These are phyloP conservation scores for Ustulina deusta DNA, from an alignment of 2,329 filamentous ascomycete species.

Conservation along the genomic window DNA sequence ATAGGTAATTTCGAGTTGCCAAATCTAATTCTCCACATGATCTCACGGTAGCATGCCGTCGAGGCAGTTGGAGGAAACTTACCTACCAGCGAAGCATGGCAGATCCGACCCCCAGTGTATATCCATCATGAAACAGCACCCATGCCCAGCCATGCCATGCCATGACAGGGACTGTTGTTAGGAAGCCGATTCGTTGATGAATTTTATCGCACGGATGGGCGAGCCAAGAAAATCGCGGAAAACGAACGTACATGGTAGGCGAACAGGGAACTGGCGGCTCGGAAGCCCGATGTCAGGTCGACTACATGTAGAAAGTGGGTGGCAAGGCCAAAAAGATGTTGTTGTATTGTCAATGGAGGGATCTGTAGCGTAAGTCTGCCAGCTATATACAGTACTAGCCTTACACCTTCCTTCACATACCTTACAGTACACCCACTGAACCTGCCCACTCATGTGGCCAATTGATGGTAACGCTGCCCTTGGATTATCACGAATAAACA, in stretches of 20 bases:
- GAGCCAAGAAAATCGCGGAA: constrained; percentile 29
- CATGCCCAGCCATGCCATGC: no score
- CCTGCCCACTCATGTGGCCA: no score
- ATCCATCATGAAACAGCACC: constrained; percentile 29
- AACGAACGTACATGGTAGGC: constrained; percentile 15
- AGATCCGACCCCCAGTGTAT: constrained; percentile 9
- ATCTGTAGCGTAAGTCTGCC: no score
- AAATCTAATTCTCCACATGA: constrained; percentile 1
- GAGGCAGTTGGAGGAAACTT: constrained; percentile 3
- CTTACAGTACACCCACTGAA: no score
- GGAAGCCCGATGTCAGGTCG: constrained; percentile 24
- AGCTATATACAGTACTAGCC: no score
- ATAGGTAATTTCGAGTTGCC: background rate
- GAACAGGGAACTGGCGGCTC: constrained; percentile 27
- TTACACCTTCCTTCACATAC: no score
- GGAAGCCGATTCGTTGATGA: constrained; percentile 27
- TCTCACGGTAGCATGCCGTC: background rate
- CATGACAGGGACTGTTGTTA: no score
- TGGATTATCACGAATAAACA: constrained; percentile 18
- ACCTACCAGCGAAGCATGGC: background rate
- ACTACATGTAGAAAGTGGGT: no score
- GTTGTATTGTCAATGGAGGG: no score
- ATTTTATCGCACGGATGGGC: constrained; percentile 14
- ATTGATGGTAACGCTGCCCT: background rate
- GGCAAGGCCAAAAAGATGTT: no score